Base-by-base conservation (phyloP, 108 stramenopile genomes). In the Nitzschia inconspicua region DNA sequence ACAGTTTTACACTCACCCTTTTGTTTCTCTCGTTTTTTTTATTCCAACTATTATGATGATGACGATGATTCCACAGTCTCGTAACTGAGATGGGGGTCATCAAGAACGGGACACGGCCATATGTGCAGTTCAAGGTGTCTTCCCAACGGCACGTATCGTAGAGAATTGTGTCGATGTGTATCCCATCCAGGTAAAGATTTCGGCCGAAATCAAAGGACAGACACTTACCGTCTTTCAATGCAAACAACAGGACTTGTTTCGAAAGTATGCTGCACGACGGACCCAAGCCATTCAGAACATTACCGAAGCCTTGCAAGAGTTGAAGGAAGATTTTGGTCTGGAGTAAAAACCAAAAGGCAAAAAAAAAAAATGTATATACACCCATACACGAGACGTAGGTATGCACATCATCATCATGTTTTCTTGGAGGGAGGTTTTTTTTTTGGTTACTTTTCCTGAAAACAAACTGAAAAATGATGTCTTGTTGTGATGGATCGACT, bases 61-160 rank as follows among this genome's bases (percentile, higher is more conserved):
- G n/a, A n/a, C n/a, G n/a, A n/a, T n/a, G n/a, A 29, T 27, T 20
- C 63, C 29, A 37, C 19, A 78, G 77, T 65, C 62, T 50, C 66
- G 60, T 44, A 82, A 82, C 80, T 82, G 80, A 82, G 80, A 82
- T 41, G 80, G 80, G 11, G 80, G 80, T 41, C 31, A 66, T 26
- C 80, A 82, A 65, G 80, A 82, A 60, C 67, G 47, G 56, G 49
- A 44, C 32, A 82, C 80, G 31, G 73, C 80, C 1, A 24, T 44
- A 18, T 20, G 28, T 23, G 60, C 47, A 29, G 75, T 85, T n/a
- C 27, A 58, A 13, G 47, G 28, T 0, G 55, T 84, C 4, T 80
- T 80, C 47, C 79, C 79, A 29, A 70, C 44, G 30, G 58, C 66
- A 20, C 35, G 59, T 2, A 70, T 84, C 24, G 51, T 57, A 14